A percentile compares a stretch with the other conserved stretches of the same genome.
phyloP scores from a whole-genome alignment of 441 rosid species.

The Syzygium syzygioides region DNA sequence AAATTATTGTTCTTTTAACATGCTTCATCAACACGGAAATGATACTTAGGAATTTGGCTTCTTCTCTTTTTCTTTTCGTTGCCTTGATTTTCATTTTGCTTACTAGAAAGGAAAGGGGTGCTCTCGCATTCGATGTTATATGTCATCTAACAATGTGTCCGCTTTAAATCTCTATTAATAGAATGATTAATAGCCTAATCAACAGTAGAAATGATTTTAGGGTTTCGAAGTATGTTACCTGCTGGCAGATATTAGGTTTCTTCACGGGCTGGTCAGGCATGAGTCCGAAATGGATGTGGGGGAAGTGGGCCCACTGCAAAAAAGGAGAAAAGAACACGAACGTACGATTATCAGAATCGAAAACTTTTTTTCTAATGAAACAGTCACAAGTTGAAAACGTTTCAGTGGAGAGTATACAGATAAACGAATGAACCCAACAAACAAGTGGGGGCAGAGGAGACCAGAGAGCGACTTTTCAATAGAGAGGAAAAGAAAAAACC shows the following conservation, averaged over 20 bases:
- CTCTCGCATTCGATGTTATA: not conserved
- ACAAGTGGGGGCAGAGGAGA: not conserved
- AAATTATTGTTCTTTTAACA: too few relatives aligned
- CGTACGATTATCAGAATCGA: not conserved
- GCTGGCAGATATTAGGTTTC: slow-evolving; percentile 73
- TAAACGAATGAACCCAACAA: not conserved
- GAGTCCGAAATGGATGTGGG: slow-evolving; percentile 96
- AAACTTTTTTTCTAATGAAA: not conserved
- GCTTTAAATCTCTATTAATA: not conserved
- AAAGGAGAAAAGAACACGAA: not conserved
- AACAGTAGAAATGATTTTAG: not conserved
- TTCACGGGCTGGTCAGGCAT: slow-evolving; percentile 98
- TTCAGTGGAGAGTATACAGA: not conserved
- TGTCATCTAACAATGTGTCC: not conserved
- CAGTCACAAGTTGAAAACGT: not conserved
- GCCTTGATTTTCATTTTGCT: not conserved
- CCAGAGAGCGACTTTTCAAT: not conserved
- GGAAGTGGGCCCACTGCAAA: slow-evolving; percentile 98
- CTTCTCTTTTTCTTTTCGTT: not conserved
- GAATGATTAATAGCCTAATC: not conserved
- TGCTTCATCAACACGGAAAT: not conserved
- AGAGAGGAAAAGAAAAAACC: not conserved
- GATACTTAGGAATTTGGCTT: not conserved
- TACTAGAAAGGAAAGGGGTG: not conserved
- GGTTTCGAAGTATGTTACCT: slow-evolving; percentile 29